phyloP scores from a whole-genome alignment of 805 yeast genomes.

The Clavispora fructus region DNA sequence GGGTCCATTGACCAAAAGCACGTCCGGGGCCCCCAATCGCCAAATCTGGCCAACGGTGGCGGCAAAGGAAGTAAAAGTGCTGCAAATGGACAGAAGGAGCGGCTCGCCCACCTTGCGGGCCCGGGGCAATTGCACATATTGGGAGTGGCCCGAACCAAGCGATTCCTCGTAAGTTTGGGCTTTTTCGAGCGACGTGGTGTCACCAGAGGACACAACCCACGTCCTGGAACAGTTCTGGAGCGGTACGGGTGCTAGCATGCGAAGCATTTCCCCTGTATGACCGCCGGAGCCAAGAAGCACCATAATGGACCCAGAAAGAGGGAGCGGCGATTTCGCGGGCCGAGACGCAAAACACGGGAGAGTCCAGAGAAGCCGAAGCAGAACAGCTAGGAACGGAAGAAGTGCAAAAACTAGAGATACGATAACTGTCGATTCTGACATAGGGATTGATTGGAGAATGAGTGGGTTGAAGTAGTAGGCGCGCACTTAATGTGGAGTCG shows the following conservation, averaged over 20 bases:
- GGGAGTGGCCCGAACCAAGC: slow-evolving; percentile 6
- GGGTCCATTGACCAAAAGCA: slow-evolving; percentile 68
- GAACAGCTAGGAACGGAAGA: not conserved
- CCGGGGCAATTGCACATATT: slow-evolving; percentile 38
- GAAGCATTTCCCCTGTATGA: slow-evolving; percentile 93
- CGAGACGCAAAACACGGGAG: slow-evolving; percentile 7
- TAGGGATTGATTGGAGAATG: not conserved
- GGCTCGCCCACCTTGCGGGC: slow-evolving; percentile 63
- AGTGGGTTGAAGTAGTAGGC: not conserved
- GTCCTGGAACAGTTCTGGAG: slow-evolving; percentile 22
- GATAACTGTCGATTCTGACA: not conserved
- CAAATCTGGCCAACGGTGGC: slow-evolving; percentile 24
- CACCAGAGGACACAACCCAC: slow-evolving; percentile 48
- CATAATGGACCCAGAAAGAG: slow-evolving; percentile 23
- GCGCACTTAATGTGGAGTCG: not conserved
- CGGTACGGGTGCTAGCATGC: slow-evolving; percentile 46
- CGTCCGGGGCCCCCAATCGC: slow-evolving; percentile 31
- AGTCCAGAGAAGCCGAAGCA: slow-evolving; percentile 7
- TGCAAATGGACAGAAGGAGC: slow-evolving; percentile 39
- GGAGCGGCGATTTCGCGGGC: not conserved
- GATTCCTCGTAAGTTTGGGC: slow-evolving; percentile 31
- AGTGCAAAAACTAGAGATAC: not conserved
- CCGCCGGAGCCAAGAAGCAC: slow-evolving; percentile 93
- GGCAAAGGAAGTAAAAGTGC: slow-evolving; percentile 37
- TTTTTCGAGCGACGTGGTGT: slow-evolving; percentile 42